phyloP scores from a whole-genome alignment of 257 asterid genomes.

The Nyctanthes arbortristis region DNA sequence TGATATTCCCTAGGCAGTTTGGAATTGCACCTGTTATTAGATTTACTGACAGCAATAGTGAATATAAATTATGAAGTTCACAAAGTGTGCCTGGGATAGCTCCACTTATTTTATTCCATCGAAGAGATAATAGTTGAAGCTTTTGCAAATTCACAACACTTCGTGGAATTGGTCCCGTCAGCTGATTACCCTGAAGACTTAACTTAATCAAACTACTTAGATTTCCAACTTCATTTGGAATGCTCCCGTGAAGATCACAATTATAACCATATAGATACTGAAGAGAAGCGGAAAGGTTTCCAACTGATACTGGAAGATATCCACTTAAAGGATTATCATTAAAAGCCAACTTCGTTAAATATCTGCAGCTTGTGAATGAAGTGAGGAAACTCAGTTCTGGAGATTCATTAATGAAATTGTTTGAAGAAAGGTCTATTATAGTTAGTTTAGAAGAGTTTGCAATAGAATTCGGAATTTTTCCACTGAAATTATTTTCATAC shows the following conservation, averaged over 20 bases:
- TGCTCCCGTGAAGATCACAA: constrained; percentile 15
- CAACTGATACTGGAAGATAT: constrained; percentile 24
- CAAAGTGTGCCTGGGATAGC: constrained; percentile 16
- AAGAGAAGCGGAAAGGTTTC: constrained; percentile 31
- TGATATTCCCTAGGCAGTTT: constrained; percentile 24
- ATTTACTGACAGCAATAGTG: not conserved
- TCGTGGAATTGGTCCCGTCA: constrained; percentile 20
- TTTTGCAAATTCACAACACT: constrained; percentile 2
- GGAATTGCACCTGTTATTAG: constrained; percentile 20
- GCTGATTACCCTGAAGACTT: not conserved
- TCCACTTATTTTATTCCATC: constrained; percentile 11
- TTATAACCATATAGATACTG: too few species aligned
- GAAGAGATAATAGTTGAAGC: constrained; percentile 11
- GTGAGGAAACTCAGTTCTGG: constrained; percentile 22
- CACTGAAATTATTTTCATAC: constrained; percentile 16
- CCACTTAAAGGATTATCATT: constrained; percentile 17
- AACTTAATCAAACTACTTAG: constrained; percentile 9
- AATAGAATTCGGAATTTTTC: constrained; percentile 31
- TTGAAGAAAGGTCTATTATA: too few species aligned
- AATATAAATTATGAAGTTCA: not conserved
- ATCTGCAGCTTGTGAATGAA: constrained; percentile 22
- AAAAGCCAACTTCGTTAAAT: not conserved
- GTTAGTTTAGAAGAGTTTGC: too few species aligned
- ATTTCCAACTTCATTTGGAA: constrained; percentile 26
- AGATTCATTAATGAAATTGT: constrained; percentile 17